These are phyloP conservation scores for Tilletiaria anomala DNA, from an alignment of 1,284 basidiomycete species.

Conservation along the genomic window DNA sequence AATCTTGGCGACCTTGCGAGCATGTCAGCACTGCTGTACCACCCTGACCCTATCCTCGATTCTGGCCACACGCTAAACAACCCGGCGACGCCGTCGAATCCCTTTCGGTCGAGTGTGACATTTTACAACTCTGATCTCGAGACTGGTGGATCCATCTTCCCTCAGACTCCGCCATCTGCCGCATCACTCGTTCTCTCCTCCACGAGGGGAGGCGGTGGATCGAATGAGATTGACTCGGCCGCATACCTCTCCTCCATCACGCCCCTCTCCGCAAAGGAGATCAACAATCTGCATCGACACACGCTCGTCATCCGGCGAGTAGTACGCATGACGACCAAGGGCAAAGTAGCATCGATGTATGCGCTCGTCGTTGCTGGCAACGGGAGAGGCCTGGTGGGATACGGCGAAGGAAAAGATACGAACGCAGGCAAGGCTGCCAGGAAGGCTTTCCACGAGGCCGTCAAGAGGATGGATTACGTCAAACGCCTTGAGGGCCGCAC, in stretches of 20 bases:
- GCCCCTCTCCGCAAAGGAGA: constrained; percentile 26
- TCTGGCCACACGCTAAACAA: neutral
- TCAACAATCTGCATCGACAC: constrained; percentile 29
- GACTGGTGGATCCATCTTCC: constrained; percentile 1
- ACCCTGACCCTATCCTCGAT: constrained; percentile 4
- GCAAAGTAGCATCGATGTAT: constrained; percentile 57
- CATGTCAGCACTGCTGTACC: constrained; percentile 1
- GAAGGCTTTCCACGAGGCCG: constrained; percentile 58
- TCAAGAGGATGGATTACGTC: constrained; percentile 76
- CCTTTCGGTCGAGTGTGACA: neutral
- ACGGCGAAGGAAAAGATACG: constrained; percentile 73
- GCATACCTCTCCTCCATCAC: constrained; percentile 21
- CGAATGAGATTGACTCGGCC: neutral
- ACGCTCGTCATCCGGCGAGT: constrained; percentile 44
- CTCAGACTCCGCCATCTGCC: neutral
- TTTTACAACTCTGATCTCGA: constrained; percentile 2
- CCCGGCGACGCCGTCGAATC: neutral
- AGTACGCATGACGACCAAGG: constrained; percentile 71
- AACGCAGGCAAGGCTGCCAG: constrained; percentile 48
- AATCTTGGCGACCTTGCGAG: neutral
- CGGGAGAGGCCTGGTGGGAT: constrained; percentile 72
- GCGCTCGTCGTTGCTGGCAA: constrained; percentile 64
- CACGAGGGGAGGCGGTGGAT: neutral
- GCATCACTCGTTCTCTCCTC: neutral
- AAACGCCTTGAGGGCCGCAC: constrained; percentile 78